Evolutionary conservation across 371 early-diverging fungal genomes (phyloP).

Genomic region (Smittium mucronatum): DNA sequence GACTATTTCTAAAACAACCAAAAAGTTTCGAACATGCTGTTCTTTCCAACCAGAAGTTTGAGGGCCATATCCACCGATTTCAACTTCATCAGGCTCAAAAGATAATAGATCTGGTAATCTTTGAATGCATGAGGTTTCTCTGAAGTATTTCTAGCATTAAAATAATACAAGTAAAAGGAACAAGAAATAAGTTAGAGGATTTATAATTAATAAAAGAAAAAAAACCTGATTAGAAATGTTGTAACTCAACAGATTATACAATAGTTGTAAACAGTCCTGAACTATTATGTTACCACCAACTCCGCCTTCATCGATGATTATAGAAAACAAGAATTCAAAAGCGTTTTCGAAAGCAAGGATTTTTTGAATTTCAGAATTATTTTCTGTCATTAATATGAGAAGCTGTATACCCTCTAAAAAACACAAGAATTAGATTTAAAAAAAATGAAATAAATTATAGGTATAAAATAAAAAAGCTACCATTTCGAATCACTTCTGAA

Average conservation of each 20-base stretch:
- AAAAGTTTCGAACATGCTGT: constrained; percentile 74
- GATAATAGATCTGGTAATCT: constrained; percentile 58
- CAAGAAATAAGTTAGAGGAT: no score
- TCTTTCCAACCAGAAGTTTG: constrained; percentile 36
- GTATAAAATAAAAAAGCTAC: neutral
- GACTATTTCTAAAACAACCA: constrained; percentile 65
- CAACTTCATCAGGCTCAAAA: constrained; percentile 41
- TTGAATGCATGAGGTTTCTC: constrained; percentile 87
- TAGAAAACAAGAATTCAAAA: constrained; percentile 75
- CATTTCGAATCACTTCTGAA: constrained; percentile 89
- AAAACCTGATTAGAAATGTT: constrained; percentile 86
- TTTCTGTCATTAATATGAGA: constrained; percentile 71
- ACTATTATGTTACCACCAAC: constrained; percentile 89
- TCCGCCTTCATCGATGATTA: constrained; percentile 84
- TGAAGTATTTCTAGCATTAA: constrained; percentile 38
- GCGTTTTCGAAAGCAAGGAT: constrained; percentile 94
- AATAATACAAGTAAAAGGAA: no score
- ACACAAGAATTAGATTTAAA: neutral
- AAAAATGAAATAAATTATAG: neutral
- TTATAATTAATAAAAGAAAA: constrained; percentile 42
- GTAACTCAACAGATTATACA: constrained; percentile 77
- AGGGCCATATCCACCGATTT: constrained; percentile 31
- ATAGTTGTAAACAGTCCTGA: constrained; percentile 85
- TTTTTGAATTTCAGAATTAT: constrained; percentile 91
- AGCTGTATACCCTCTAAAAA: constrained; percentile 59